phyloP scores from a whole-genome alignment of 73 alveolate species.

The Durusdinium trenchii region DNA sequence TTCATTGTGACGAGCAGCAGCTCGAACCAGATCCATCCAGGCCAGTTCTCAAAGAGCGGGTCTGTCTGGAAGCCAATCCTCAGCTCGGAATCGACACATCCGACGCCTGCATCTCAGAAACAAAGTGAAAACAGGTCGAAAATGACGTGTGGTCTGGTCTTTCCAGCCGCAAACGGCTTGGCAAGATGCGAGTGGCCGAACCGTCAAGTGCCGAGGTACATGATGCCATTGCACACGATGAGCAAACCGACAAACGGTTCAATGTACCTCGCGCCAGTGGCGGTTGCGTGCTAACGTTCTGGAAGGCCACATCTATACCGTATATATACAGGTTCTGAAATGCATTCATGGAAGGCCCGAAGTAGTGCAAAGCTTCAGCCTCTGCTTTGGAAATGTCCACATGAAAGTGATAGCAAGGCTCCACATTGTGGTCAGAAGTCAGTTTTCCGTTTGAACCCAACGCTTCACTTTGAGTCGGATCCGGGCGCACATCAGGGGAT shows the following conservation, averaged over 20 bases:
- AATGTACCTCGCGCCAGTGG: slow-evolving; percentile 13
- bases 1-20: neutral
- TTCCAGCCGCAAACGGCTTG: neutral
- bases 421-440: no score
- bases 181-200: neutral
- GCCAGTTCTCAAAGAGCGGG: slow-evolving; percentile 61
- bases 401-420: no score
- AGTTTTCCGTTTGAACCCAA: no score
- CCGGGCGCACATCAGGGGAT: slow-evolving; percentile 60
- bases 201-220: neutral
- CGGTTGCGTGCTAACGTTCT: neutral
- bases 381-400: no score
- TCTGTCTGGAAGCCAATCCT: slow-evolving; percentile 78
- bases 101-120: neutral
- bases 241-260: slow-evolving; percentile 77
- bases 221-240: slow-evolving; percentile 54
- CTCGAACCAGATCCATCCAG: slow-evolving; percentile 62
- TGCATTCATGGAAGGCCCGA: neutral
- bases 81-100: no score
- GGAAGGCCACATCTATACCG: no score
- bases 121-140: neutral
- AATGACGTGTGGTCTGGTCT: neutral
- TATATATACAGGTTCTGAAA: no score
- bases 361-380: neutral
- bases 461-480: no score